Conservation (phyloP, 2,329 filamentous ascomycete species). For the Scedosporium boydii region DNA sequence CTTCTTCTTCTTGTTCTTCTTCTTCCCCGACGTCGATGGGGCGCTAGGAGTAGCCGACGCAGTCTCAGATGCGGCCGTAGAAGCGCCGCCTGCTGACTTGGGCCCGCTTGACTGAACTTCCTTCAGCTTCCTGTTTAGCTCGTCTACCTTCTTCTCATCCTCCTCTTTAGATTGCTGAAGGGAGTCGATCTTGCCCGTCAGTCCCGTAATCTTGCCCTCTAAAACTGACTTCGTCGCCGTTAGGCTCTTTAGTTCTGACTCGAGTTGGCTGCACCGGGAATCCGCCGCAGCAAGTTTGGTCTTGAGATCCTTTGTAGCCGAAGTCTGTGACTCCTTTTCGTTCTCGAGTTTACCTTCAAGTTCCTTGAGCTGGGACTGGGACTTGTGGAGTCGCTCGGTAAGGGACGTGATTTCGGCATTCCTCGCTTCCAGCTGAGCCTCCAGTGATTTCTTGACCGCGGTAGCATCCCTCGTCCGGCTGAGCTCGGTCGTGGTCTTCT, state of each 20-base stretch:
- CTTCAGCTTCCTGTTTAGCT: conserved; percentile 27
- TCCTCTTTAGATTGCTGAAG: conserved; percentile 28
- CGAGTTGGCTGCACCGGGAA: conserved; percentile 26
- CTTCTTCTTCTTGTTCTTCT: conserved; percentile 89
- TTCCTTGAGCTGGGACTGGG: conserved; percentile 33
- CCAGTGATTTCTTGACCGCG: conserved; percentile 32
- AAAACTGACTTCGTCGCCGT: conserved; percentile 24
- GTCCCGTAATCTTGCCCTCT: conserved; percentile 23
- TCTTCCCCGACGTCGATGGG: conserved; percentile 30
- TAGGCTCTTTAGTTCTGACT: conserved; percentile 29
- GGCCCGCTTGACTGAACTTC: conserved; percentile 12
- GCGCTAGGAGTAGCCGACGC: conserved; percentile 16
- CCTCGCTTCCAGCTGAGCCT: conserved; percentile 38
- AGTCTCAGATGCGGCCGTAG: conserved; percentile 15
- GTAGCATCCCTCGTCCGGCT: conserved; percentile 32
- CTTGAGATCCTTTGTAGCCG: conserved; percentile 26
- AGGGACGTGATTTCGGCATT: conserved; percentile 39
- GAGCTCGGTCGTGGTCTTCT: conserved; percentile 57
- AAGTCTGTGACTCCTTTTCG: conserved; percentile 20
- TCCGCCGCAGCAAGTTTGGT: conserved; percentile 21
- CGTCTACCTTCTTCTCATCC: conserved; percentile 29
- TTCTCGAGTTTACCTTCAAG: conserved; percentile 26
- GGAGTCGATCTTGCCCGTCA: conserved; percentile 33
- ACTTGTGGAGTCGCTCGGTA: conserved; percentile 35
- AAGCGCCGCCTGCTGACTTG: conserved; percentile 10